Evolutionary conservation across 225 moss, liverwort and hornwort genomes (phyloP), one percentile per base, ranked within the genome.

Genomic region (Ulota crispa): DNA sequence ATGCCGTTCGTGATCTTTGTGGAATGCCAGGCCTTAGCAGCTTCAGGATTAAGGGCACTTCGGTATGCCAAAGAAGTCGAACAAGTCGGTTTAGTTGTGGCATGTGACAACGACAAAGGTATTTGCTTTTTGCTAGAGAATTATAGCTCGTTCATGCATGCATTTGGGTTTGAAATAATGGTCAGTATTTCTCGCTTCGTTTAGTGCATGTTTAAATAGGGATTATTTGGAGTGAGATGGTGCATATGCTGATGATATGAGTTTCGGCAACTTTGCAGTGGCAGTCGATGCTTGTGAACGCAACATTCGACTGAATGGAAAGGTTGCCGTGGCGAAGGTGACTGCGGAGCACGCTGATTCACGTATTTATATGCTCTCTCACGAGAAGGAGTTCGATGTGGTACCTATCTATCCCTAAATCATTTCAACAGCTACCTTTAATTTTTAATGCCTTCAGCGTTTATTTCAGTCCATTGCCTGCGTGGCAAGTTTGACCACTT

Each of bases 341-440:
- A 94, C 94, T 85, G 93, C 94, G 21, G 90, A 90, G 59, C 89
- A 87, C 75, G 89, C 89, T 27, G 99, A 99, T 83, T 93, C 99
- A 31, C 91, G 96, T 70, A 83, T 99, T 23, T 94, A 89, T 47
- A 99, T 99, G 99, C 86, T 99, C 50, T 94, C 94, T 28, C 96
- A 96, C 66, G 99, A 99, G 84, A 99, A 96, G 88, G 96, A 96
- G 62, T 99, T 96, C 54, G 96, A 99, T 87, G 94, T 96, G 92
- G 94, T 93, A 83, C 68, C 60, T 82, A 3, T 72, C 66, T 70
- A 66, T 19, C 19, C 69, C 42, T 24, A 43, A 55, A 57, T 66
- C 50, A 27, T 69, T 32, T 32, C 53, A 53, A 24, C 30, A 66
- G 36, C 60, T 71, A 19, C 28, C 32, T 72, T 13, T 19, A 65